Evolutionary conservation across 2,329 filamentous ascomycete species (phyloP), one percentile per base, ranked within the genome.

Genomic region (Parastagonospora nodorum): DNA sequence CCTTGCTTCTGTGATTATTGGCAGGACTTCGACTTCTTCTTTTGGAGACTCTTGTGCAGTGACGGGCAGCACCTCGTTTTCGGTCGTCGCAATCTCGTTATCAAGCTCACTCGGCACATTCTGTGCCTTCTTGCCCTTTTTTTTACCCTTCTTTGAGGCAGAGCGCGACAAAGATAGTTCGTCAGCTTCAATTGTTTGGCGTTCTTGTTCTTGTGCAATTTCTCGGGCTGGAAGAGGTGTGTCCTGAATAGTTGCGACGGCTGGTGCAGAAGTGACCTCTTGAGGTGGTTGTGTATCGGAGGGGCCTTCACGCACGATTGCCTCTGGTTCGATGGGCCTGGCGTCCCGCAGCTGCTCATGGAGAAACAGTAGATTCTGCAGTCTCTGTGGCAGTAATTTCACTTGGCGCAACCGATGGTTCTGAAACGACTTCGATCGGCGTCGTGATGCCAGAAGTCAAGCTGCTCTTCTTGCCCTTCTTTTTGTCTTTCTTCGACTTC

Each of bases 401-500:
- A 12, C 58, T 58, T 8, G 49, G 45, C 4, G 49, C 24, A 6
- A 30, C 15, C 15, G 12, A 8, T 12, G 40, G 19, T 19, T 53
- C 45, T 19, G 45, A 12, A n/a, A 48, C 12, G n/a, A 32, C 44
- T 43, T 53, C 47, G 7, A 41, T 40, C 11, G 60, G 50, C 11
- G 60, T 62, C 4, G 51, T 43, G 14, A 44, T 40, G 5, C 37
- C 57, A 29, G 58, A 60, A 12, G 49, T 46, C 8, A 55, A 50
- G 24, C 58, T 55, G 37, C 50, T 60, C 55, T 68, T 64, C 49
- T 63, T 68, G 36, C 42, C 55, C 53, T 63, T 67, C 39, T 67
- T 66, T 53, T 68, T 67, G 9, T 61, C 60, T 43, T 66, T 66
- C 51, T 64, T 68, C 15, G 64, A 59, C 40, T 66, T 62, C 35